Conservation (phyloP, 2,329 filamentous ascomycete genomes). For the Phoma sp. region DNA sequence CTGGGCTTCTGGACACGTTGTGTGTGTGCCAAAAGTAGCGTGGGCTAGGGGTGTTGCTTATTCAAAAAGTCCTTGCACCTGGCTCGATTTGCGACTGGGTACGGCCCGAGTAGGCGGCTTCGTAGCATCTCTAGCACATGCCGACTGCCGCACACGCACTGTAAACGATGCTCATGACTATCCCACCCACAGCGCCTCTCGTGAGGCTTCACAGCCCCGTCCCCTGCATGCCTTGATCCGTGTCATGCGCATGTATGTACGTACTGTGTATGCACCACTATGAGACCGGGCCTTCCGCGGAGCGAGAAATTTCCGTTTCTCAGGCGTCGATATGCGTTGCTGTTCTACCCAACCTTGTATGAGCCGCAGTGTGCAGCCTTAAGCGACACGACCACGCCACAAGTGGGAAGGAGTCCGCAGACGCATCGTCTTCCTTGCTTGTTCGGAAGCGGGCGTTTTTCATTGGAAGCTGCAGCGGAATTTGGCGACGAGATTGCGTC, state of each 20-base stretch:
- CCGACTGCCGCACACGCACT: slow-evolving; percentile 13
- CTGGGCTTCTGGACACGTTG: slow-evolving; percentile 44
- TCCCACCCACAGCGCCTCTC: slow-evolving; percentile 6
- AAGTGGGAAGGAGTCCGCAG: slow-evolving; percentile 23
- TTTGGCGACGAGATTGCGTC: slow-evolving; percentile 28
- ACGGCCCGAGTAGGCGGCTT: slow-evolving; percentile 41
- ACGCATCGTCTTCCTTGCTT: slow-evolving; percentile 25
- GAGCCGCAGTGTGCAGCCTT: slow-evolving; percentile 17
- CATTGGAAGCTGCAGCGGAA: slow-evolving; percentile 23
- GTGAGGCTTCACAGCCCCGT: slow-evolving; percentile 20
- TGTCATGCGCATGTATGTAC: background rate
- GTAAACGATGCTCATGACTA: background rate
- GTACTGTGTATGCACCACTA: background rate
- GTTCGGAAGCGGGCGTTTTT: slow-evolving; percentile 24
- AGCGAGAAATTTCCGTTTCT: slow-evolving; percentile 41
- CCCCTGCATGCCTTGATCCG: slow-evolving; percentile 18
- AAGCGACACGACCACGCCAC: slow-evolving; percentile 26
- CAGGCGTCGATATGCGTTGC: slow-evolving; percentile 19
- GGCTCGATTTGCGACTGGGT: slow-evolving; percentile 48
- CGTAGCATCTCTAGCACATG: slow-evolving; percentile 25
- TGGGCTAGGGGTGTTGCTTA: slow-evolving; percentile 24
- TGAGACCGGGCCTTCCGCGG: slow-evolving; percentile 24
- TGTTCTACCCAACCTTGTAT: slow-evolving; percentile 1
- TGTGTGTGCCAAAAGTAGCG: slow-evolving; percentile 45
- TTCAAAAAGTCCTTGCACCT: slow-evolving; percentile 22